A percentile compares a stretch with the other conserved stretches of the same genome.
Evolutionary conservation across 2,329 filamentous ascomycete species (phyloP).

Genomic region (Didymella keratinophila): DNA sequence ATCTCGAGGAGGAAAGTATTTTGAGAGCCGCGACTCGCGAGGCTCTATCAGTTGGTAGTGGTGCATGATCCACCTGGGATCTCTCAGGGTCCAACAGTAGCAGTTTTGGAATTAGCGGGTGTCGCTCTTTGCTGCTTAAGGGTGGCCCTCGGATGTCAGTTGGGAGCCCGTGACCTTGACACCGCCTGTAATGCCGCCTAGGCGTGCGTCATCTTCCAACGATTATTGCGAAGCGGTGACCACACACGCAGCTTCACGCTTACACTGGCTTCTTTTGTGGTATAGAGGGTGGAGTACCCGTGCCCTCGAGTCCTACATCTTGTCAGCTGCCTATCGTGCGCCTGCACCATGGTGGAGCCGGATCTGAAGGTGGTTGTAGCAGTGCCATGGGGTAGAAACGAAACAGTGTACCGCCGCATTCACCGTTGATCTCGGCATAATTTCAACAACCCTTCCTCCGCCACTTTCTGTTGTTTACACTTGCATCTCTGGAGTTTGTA

Average conservation of each 20-base stretch:
- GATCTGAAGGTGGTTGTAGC: slow-evolving; percentile 4
- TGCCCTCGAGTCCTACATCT: slow-evolving; percentile 1
- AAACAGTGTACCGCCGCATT: slow-evolving; percentile 15
- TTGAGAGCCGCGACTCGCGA: slow-evolving; percentile 20
- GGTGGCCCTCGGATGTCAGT: not conserved
- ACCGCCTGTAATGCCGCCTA: slow-evolving; percentile 1
- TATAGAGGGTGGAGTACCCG: not conserved
- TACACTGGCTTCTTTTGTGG: slow-evolving; percentile 15
- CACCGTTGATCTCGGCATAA: slow-evolving; percentile 4
- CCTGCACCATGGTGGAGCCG: slow-evolving; percentile 25
- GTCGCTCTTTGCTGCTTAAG: slow-evolving; percentile 15
- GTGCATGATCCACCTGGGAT: slow-evolving; percentile 3
- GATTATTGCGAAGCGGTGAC: slow-evolving; percentile 3
- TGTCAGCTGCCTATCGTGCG: slow-evolving; percentile 31
- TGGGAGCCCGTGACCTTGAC: slow-evolving; percentile 1
- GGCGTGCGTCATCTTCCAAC: slow-evolving; percentile 17
- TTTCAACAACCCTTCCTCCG: slow-evolving; percentile 4
- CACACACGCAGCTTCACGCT: slow-evolving; percentile 10
- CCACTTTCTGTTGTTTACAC: not conserved
- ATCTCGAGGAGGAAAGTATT: not conserved
- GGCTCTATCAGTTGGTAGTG: slow-evolving; percentile 14
- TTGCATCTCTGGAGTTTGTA: not conserved
- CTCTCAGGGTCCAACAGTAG: slow-evolving; percentile 11
- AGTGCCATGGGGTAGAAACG: slow-evolving; percentile 15
- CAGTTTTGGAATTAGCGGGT: slow-evolving; percentile 12